phyloP scores from a whole-genome alignment of 768 basidiomycete genomes.

The Naematelia encephala region DNA sequence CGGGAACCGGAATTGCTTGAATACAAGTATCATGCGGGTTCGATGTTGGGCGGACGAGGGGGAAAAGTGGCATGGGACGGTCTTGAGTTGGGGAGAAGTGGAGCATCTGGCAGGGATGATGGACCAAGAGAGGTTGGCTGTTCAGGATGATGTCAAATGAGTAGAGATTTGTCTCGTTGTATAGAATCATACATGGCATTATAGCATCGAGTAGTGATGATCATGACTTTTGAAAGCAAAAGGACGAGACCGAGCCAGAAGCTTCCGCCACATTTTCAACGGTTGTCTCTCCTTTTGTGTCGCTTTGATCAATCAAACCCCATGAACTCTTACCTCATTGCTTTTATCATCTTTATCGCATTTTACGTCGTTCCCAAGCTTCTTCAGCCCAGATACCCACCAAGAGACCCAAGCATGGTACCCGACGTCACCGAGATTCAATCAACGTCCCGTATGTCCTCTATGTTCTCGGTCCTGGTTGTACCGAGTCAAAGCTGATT shows the following conservation, averaged over 20 bases:
- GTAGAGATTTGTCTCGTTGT: neutral
- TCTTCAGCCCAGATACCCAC: neutral
- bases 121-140: conserved; percentile 16
- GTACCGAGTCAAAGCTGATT: neutral
- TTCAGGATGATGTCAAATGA: conserved; percentile 20
- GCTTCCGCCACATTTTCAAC: neutral
- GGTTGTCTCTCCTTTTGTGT: too few relatives aligned
- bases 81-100: conserved; percentile 31
- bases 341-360: conserved; percentile 4
- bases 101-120: conserved; percentile 20
- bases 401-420: conserved; percentile 23
- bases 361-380: conserved; percentile 6
- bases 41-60: conserved; percentile 4
- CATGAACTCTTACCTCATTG: neutral
- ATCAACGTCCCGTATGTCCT: conserved; percentile 26
- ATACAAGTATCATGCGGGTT: conserved; percentile 35
- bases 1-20: conserved; percentile 17
- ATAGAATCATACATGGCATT: neutral
- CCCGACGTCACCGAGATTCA: conserved; percentile 39
- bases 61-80: conserved; percentile 19
- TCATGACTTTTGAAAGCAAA: too few relatives aligned
- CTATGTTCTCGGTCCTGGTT: conserved; percentile 8
- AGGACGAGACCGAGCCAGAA: neutral
- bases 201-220: neutral
- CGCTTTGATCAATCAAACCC: neutral